Conservation (phyloP, 805 yeast species). For the Candida chilensis region DNA sequence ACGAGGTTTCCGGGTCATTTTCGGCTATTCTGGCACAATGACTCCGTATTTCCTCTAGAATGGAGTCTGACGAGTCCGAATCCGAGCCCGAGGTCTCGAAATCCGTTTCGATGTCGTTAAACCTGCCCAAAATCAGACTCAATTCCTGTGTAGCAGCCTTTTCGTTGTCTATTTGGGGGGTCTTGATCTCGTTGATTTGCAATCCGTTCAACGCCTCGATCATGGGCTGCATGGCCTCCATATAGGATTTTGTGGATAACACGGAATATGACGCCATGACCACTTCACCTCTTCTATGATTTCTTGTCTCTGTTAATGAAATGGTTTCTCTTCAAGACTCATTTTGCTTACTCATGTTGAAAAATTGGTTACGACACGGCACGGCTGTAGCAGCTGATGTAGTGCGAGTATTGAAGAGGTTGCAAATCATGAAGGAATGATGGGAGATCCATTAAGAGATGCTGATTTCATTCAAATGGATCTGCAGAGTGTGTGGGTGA, state of each 20-base stretch:
- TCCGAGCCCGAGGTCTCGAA: slow-evolving; percentile 11
- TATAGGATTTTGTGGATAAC: slow-evolving; percentile 62
- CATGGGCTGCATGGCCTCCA: slow-evolving; percentile 74
- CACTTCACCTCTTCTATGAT: too few relatives aligned
- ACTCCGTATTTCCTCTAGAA: slow-evolving; percentile 12
- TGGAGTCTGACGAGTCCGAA: slow-evolving; percentile 2
- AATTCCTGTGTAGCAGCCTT: slow-evolving; percentile 13
- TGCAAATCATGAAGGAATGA: too few relatives aligned
- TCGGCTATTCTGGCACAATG: slow-evolving; percentile 22
- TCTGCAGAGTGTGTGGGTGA: too few relatives aligned
- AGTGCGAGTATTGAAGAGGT: too few relatives aligned
- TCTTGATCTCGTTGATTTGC: slow-evolving; percentile 10
- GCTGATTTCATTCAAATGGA: too few relatives aligned
- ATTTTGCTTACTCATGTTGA: too few relatives aligned
- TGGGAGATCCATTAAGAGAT: too few relatives aligned
- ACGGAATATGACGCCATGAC: slow-evolving; percentile 50
- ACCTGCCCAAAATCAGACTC: slow-evolving; percentile 22
- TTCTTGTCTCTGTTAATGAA: too few relatives aligned
- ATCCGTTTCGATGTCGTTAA: slow-evolving; percentile 25
- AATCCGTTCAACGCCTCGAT: slow-evolving; percentile 33
- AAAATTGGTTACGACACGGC: too few relatives aligned
- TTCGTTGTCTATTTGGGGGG: slow-evolving; percentile 30
- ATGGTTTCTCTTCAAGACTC: too few relatives aligned
- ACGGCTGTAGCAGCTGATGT: too few relatives aligned
- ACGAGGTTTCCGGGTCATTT: slow-evolving; percentile 20